Conservation (phyloP, 2,329 filamentous ascomycete species). For the Penicillium verrucosum region DNA sequence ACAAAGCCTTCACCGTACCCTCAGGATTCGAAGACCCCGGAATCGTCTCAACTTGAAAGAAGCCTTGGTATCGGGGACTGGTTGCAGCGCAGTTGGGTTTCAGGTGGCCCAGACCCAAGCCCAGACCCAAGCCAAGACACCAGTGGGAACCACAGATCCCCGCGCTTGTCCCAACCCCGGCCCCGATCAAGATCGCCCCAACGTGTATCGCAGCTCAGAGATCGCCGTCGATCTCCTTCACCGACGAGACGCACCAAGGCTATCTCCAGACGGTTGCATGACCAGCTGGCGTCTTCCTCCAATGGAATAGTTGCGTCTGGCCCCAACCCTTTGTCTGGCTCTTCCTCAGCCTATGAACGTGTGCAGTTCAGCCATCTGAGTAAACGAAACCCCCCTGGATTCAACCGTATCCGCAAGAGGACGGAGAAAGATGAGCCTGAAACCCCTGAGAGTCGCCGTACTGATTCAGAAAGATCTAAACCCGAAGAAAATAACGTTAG, state of each 20-base stretch:
- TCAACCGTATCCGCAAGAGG: neutral
- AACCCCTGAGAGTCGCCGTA: too few relatives aligned
- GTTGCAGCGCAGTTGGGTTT: neutral
- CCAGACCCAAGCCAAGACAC: neutral
- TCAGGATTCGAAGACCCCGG: neutral
- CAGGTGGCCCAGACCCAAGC: neutral
- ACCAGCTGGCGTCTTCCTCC: neutral
- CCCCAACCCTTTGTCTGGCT: neutral
- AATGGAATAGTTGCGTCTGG: neutral
- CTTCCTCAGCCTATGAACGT: neutral
- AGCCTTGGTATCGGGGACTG: neutral
- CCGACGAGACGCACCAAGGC: neutral
- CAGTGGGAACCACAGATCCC: neutral
- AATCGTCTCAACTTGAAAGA: neutral
- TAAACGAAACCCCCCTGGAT: neutral
- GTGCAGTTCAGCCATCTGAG: neutral
- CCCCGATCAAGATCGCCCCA: neutral
- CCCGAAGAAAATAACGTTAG: neutral
- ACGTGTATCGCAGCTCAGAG: neutral
- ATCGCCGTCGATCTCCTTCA: neutral
- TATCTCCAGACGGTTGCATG: neutral
- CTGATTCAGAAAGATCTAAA: neutral
- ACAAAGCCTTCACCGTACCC: neutral
- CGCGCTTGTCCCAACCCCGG: neutral
- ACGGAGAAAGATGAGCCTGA: too few relatives aligned